Conservation (phyloP, 73 alveolate genomes). For the Paramecium pentaurelia region DNA sequence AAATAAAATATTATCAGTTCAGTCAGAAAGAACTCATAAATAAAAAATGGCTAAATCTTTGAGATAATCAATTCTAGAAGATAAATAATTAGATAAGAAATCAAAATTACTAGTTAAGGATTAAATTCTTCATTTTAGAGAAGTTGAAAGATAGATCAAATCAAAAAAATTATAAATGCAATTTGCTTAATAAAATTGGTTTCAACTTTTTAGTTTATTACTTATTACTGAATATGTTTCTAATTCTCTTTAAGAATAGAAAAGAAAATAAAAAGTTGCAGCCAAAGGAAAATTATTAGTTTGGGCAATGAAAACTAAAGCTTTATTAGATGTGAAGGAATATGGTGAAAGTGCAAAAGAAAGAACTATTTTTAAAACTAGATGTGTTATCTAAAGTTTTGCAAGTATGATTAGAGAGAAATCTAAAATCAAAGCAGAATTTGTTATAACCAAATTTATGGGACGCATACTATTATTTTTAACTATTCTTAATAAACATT, state of each 20-base stretch:
- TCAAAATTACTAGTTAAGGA: background rate
- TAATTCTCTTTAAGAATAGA: background rate
- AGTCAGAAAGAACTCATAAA: conserved; percentile 4
- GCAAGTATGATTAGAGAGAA: background rate
- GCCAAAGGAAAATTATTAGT: conserved; percentile 11
- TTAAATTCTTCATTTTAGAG: background rate
- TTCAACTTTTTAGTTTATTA: background rate
- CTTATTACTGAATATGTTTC: background rate
- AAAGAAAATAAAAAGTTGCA: background rate
- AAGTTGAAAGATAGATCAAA: background rate
- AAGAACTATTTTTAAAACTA: background rate
- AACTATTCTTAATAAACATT: conserved; percentile 1
- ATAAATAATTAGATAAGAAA: background rate
- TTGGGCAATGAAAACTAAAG: conserved; percentile 21
- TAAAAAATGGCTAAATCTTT: background rate
- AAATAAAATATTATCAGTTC: background rate
- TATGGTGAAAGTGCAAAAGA: conserved; percentile 18
- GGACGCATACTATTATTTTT: background rate
- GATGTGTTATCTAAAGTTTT: background rate
- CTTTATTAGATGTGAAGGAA: background rate
- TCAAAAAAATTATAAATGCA: background rate
- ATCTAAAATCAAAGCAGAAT: background rate
- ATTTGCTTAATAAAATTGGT: background rate
- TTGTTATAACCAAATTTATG: background rate
- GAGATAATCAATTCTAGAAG: background rate